These are phyloP conservation scores for Hericium coralloides DNA, from an alignment of 768 basidiomycete genomes.

Conservation along the genomic window DNA sequence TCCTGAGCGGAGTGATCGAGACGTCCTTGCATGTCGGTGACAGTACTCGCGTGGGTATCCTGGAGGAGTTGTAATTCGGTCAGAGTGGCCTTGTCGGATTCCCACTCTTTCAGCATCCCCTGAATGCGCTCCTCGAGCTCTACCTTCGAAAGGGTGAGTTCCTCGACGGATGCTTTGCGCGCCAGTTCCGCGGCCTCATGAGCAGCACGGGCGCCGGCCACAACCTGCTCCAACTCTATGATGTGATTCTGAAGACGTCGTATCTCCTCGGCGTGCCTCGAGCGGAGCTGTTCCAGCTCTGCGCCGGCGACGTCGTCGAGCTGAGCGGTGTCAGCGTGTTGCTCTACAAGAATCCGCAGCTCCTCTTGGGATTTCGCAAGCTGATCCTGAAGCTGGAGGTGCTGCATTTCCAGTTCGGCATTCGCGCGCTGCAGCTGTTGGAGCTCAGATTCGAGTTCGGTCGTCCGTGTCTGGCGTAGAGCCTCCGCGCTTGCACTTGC, in stretches of 20 bases:
- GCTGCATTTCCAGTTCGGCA: constrained; percentile 6
- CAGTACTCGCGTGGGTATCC: neutral
- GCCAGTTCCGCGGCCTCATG: constrained; percentile 24
- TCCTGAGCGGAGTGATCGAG: constrained; percentile 4
- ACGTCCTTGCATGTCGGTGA: constrained; percentile 4
- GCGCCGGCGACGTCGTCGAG: neutral
- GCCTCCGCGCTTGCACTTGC: constrained; percentile 1
- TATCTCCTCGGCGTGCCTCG: constrained; percentile 12
- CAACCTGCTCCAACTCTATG: constrained; percentile 10
- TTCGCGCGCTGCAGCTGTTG: constrained; percentile 9
- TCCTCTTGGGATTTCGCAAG: constrained; percentile 15
- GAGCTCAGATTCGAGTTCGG: constrained; percentile 12
- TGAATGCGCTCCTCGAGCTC: constrained; percentile 11
- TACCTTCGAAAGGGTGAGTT: constrained; percentile 4
- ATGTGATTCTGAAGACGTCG: constrained; percentile 15
- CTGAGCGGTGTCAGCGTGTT: constrained; percentile 5
- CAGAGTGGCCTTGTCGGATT: neutral
- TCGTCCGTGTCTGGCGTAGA: constrained; percentile 2
- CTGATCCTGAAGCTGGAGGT: constrained; percentile 9
- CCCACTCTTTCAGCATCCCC: neutral
- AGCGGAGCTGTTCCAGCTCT: constrained; percentile 7
- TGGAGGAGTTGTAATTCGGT: constrained; percentile 3
- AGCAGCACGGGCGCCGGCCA: constrained; percentile 11
- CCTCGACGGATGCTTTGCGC: constrained; percentile 18
- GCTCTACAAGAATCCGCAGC: constrained; percentile 9